Conservation (phyloP, 108 stramenopile species). For the Pseudonitzschia delicatissima region DNA sequence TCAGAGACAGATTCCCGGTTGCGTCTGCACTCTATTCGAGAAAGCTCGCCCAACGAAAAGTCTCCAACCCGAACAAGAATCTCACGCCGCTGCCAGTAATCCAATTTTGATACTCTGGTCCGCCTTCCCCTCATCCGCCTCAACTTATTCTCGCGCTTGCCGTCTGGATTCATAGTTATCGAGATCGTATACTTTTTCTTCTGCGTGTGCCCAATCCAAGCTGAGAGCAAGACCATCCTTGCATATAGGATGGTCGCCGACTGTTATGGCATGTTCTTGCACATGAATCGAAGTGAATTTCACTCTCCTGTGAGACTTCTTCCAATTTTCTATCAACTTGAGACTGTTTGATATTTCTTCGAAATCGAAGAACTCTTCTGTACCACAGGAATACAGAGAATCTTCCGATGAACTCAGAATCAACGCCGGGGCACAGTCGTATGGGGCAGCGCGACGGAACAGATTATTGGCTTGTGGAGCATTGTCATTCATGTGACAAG, state of each 20-base stretch:
- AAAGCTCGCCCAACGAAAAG: neutral
- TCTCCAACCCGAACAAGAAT: constrained; percentile 17
- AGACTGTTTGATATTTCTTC: constrained; percentile 7
- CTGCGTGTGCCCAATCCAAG: constrained; percentile 47
- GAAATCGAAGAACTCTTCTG: constrained; percentile 12
- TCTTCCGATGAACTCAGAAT: constrained; percentile 5
- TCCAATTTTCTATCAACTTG: constrained; percentile 15
- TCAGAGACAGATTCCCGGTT: constrained; percentile 1
- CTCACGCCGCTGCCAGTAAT: constrained; percentile 16
- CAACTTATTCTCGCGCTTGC: constrained; percentile 14
- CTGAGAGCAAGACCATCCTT: constrained; percentile 38
- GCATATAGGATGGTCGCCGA: constrained; percentile 57
- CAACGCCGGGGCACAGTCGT: constrained; percentile 2
- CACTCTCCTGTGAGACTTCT: constrained; percentile 13
- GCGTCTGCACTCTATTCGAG: neutral
- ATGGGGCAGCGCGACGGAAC: neutral
- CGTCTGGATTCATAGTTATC: constrained; percentile 24
- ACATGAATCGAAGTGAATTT: constrained; percentile 11
- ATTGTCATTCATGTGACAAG: neutral
- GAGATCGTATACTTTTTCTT: constrained; percentile 28
- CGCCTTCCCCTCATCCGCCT: constrained; percentile 9
- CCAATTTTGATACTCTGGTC: constrained; percentile 14
- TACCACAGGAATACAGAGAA: neutral
- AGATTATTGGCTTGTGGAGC: neutral
- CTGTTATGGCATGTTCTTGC: constrained; percentile 35